These are phyloP conservation scores for Mallotus nudiflorus DNA, from an alignment of 345 rosid species.

Conservation along the genomic window DNA sequence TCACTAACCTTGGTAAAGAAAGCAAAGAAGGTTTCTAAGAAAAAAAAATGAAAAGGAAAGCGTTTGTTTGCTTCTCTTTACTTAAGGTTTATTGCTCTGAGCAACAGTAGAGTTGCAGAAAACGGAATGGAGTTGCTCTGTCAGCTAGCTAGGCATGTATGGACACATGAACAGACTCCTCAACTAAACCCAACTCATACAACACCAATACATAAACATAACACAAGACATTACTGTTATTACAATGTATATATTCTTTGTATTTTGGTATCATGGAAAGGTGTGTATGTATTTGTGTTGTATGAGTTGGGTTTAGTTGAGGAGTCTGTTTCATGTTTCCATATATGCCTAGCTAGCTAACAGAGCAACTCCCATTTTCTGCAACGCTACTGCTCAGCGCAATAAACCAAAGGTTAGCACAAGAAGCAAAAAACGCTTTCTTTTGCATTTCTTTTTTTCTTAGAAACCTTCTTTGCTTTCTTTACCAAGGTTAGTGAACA, in stretches of 20 bases:
- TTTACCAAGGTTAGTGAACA: slow-evolving; percentile 24
- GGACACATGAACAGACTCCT: slow-evolving; percentile 42
- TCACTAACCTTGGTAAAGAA: slow-evolving; percentile 27
- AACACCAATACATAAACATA: neutral
- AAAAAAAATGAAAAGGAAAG: neutral
- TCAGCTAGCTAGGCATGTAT: slow-evolving; percentile 38
- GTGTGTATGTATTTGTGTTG: neutral
- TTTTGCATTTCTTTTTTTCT: neutral
- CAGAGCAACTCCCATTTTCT: slow-evolving; percentile 44
- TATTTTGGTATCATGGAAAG: too few species aligned
- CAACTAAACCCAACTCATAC: slow-evolving; percentile 34
- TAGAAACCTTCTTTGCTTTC: slow-evolving; percentile 13
- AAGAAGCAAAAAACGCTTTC: slow-evolving; percentile 16
- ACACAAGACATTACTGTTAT: neutral
- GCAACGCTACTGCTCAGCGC: slow-evolving; percentile 42
- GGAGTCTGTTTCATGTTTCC: slow-evolving; percentile 43
- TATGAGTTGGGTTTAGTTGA: slow-evolving; percentile 33
- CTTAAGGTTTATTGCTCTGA: too few species aligned
- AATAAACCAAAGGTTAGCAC: too few species aligned
- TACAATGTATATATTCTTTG: too few species aligned
- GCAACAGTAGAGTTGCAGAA: slow-evolving; percentile 45
- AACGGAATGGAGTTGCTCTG: slow-evolving; percentile 42
- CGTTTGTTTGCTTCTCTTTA: too few species aligned
- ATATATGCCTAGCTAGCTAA: slow-evolving; percentile 38
- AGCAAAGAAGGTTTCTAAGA: slow-evolving; percentile 7